Conservation (phyloP, 257 asterid species). For the Thymus quinquecostatus region DNA sequence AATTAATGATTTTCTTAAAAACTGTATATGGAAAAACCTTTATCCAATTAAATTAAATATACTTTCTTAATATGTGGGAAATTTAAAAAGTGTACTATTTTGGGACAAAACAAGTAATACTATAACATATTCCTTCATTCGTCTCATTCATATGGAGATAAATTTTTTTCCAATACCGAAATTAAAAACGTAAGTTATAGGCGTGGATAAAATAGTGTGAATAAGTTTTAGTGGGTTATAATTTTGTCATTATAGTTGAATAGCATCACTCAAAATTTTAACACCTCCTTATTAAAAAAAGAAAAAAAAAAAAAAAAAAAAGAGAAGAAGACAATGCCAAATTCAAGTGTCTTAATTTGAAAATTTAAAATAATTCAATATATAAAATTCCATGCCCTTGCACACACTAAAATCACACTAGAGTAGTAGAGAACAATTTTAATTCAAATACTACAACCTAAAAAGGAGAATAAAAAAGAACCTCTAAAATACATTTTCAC, state of each 20-base stretch:
- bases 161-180: too few species aligned
- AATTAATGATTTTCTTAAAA: too few species aligned
- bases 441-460: not conserved
- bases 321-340: not conserved
- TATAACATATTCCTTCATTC: too few species aligned
- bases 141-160: too few species aligned
- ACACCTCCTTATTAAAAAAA: too few species aligned
- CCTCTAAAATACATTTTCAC: not conserved
- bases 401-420: not conserved
- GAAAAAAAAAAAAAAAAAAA: not conserved
- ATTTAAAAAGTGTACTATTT: not conserved
- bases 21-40: not conserved
- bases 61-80: not conserved
- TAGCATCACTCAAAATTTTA: too few species aligned
- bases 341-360: not conserved
- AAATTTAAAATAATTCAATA: too few species aligned
- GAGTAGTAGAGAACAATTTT: not conserved
- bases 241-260: too few species aligned
- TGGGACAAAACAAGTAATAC: not conserved
- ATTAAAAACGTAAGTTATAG: too few species aligned
- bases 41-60: not conserved
- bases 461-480: not conserved
- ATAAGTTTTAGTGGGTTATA: too few species aligned
- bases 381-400: too few species aligned
- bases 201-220: too few species aligned